A percentile compares a stretch with the other conserved stretches of the same genome.
Conservation (phyloP, 2,329 filamentous ascomycete species). For the Periconia sp. region DNA sequence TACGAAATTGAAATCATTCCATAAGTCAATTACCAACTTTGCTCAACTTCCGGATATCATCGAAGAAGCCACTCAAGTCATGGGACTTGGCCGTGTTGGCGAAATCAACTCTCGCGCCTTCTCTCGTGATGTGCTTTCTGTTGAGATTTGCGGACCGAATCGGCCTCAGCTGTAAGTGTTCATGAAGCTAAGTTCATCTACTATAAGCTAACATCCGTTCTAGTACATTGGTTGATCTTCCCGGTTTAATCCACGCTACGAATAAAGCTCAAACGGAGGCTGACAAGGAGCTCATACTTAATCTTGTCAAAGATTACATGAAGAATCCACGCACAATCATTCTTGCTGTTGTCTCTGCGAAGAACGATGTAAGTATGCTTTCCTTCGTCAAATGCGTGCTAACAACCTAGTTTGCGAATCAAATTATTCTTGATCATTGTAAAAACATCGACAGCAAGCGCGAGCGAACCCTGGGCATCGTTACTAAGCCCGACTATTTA, state of each 20-base stretch:
- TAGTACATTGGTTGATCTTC: too few relatives aligned
- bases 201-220: conserved; percentile 20
- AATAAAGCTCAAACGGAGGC: too few relatives aligned
- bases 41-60: conserved; percentile 53
- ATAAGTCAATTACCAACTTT: conserved; percentile 38
- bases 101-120: conserved; percentile 33
- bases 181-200: conserved; percentile 46
- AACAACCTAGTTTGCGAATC: conserved; percentile 50
- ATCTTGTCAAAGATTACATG: conserved; percentile 32
- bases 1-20: conserved; percentile 42
- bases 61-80: conserved; percentile 52
- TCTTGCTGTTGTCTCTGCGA: conserved; percentile 38
- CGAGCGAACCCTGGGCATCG: conserved; percentile 57
- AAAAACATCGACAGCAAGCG: conserved; percentile 49
- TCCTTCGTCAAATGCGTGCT: too few relatives aligned
- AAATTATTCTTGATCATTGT: conserved; percentile 57
- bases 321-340: conserved; percentile 32
- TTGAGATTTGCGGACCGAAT: conserved; percentile 48
- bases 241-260: too few relatives aligned
- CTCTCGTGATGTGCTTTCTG: conserved; percentile 44
- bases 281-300: too few relatives aligned
- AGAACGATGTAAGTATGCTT: conserved; percentile 33
- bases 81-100: conserved; percentile 46
- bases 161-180: conserved; percentile 23
- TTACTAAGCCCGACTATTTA: too few relatives aligned